These are phyloP conservation scores for Hypoxylon sp. DNA, from an alignment of 2,329 filamentous ascomycete genomes.

Conservation along the genomic window DNA sequence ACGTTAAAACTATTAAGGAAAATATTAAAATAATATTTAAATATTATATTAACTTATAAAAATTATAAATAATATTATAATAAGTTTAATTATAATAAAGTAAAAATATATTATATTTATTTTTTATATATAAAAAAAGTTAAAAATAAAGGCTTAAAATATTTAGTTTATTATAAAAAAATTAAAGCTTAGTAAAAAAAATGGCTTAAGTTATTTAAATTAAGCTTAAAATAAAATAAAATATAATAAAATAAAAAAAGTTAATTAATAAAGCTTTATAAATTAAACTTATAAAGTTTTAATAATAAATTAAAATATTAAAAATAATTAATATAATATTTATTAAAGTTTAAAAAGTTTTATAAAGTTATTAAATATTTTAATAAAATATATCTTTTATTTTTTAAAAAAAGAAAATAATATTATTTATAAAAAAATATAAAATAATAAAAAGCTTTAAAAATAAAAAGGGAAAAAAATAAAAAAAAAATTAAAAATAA, in stretches of 20 bases:
- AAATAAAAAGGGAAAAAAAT: neutral
- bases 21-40: slow-evolving; percentile 18
- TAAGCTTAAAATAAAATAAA: neutral
- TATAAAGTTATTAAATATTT: slow-evolving; percentile 9
- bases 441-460: slow-evolving; percentile 1
- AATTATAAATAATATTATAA: slow-evolving; percentile 22
- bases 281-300: neutral
- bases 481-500: slow-evolving; percentile 1
- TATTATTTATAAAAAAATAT: slow-evolving; percentile 11
- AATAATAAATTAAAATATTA: neutral
- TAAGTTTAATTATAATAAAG: slow-evolving; percentile 14
- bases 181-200: neutral
- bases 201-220: neutral
- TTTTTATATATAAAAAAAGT: slow-evolving; percentile 4
- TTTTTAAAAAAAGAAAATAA: slow-evolving; percentile 13
- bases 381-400: slow-evolving; percentile 3
- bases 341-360: slow-evolving; percentile 6
- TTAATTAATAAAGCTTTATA: slow-evolving; percentile 7
- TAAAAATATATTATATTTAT: slow-evolving; percentile 20
- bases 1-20: slow-evolving; percentile 9
- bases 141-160: slow-evolving; percentile 17
- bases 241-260: neutral
- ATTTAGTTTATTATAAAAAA: slow-evolving; percentile 14
- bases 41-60: slow-evolving; percentile 10
- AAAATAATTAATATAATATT: neutral